Evolutionary conservation across 2,329 filamentous ascomycete species (phyloP).

Genomic region (Clarireedia monteithiana): DNA sequence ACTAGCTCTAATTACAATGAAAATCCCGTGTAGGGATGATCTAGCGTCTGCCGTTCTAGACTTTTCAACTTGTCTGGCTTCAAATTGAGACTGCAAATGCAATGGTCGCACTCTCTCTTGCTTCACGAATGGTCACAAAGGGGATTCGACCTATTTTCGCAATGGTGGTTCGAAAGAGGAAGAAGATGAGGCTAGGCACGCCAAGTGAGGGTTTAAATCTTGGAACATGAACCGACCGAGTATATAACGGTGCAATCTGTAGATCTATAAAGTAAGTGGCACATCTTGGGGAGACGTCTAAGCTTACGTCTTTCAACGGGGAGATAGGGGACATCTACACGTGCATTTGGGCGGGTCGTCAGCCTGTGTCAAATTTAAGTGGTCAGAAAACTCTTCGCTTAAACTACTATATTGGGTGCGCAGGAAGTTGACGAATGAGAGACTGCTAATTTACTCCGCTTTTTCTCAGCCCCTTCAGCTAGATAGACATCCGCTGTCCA

Average conservation of each 20-base stretch:
- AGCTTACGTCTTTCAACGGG: neutral
- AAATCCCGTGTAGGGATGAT: too few relatives aligned
- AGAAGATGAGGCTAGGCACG: neutral
- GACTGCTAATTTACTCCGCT: neutral
- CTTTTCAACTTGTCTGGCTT: too few relatives aligned
- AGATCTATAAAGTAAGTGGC: neutral
- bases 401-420: neutral
- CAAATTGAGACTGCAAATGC: too few relatives aligned
- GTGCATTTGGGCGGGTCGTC: too few relatives aligned
- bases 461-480: neutral
- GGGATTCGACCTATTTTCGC: neutral
- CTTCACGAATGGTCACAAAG: neutral
- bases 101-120: too few relatives aligned
- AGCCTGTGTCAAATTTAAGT: neutral
- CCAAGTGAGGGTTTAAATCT: too few relatives aligned
- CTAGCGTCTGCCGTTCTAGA: too few relatives aligned
- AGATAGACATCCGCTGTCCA: neutral
- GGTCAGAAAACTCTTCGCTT: neutral
- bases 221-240: too few relatives aligned
- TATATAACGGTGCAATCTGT: neutral
- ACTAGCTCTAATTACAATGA: too few relatives aligned
- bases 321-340: too few relatives aligned
- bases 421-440: conserved; percentile 6
- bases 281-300: too few relatives aligned
- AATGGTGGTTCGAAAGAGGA: neutral